Percentiles rank a stretch among this genome's conserved stretches.
phyloP scores from a whole-genome alignment of 371 early-diverging fungal species.

The Basidiobolus heterosporus region DNA sequence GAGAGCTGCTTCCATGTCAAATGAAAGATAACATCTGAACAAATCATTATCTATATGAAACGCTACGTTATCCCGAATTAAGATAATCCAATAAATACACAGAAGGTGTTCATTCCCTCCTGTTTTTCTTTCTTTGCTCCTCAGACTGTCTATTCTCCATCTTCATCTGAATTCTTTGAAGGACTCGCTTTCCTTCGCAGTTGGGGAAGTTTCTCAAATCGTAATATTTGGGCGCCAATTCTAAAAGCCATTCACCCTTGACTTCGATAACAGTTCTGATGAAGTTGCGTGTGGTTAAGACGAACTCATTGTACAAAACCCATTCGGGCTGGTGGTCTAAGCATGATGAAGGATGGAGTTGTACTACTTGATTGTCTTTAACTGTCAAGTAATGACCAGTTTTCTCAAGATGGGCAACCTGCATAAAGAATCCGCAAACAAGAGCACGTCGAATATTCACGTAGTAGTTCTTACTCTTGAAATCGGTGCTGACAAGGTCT shows the following conservation, averaged over 20 bases:
- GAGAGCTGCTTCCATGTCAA: no score
- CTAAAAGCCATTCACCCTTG: conserved; percentile 81
- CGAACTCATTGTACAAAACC: conserved; percentile 95
- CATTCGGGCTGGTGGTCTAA: conserved; percentile 83
- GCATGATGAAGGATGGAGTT: conserved; percentile 83
- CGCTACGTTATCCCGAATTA: not conserved
- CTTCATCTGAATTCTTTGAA: conserved; percentile 29
- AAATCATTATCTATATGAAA: not conserved
- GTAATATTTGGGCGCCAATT: conserved; percentile 69
- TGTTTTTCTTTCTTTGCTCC: not conserved
- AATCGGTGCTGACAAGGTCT: conserved; percentile 50
- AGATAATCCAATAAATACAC: not conserved
- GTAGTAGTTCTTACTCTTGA: conserved; percentile 59
- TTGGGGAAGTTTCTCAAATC: conserved; percentile 75
- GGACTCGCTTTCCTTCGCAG: conserved; percentile 73
- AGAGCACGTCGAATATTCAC: conserved; percentile 74
- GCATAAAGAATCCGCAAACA: conserved; percentile 89
- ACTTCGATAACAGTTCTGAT: conserved; percentile 87
- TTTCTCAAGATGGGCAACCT: conserved; percentile 82
- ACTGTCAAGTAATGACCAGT: conserved; percentile 80
- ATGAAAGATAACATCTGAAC: no score
- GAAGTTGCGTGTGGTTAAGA: conserved; percentile 86
- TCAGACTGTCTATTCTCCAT: conserved; percentile 11
- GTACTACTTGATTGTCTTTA: conserved; percentile 91
- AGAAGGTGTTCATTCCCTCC: not conserved